Evolutionary conservation across 768 basidiomycete genomes (phyloP), one percentile per base, ranked within the genome.

Genomic region (Boletellus ananas): DNA sequence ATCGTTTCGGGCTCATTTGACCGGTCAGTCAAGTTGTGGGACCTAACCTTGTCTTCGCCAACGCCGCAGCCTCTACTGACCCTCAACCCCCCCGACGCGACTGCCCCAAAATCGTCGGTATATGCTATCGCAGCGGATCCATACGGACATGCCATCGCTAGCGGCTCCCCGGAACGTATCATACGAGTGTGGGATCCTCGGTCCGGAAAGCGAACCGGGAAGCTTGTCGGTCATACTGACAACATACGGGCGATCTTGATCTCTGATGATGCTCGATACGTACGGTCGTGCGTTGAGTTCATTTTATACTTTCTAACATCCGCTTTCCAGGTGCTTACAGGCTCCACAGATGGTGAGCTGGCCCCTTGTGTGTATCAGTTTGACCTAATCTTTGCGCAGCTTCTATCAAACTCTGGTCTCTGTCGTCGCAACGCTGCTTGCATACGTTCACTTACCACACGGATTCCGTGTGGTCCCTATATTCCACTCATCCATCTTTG

Each of bases 381-480:
- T 47, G 25, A 62, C 61, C 56, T 50, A 43, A 59, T 51, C 6
- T 49, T 27, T 52, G 45, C n/a, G 43, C 56, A 74, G 73, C 90
- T 10, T 92, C 91, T 3, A 80, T 92, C 67, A 97, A 95, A 65
- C 79, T 98, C 25, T 99, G 96, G 96, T 97, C 94, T 1, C 75
- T 97, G 16, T 70, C 79, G 1, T 82, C 90, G 0, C 94, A 97
- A 63, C 79, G 89, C 11, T 95, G 93, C 61, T 71, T 99, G 14
- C 94, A 99, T 61, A 98, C 95, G 2, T 99, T 97, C 72, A 90
- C 90, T 0, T 87, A 97, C 62, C 95, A 98, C 65, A 84, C 89
- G 13, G 92, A 94, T 52, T 89, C 88, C 13, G 93, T 97, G 40
- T 98, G 96, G 95, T 85, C 94, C 0, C 74, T 99, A 7, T 83